Base-by-base conservation (phyloP, 1,139 yeast species). In the Sugiyamaella castrensis region DNA sequence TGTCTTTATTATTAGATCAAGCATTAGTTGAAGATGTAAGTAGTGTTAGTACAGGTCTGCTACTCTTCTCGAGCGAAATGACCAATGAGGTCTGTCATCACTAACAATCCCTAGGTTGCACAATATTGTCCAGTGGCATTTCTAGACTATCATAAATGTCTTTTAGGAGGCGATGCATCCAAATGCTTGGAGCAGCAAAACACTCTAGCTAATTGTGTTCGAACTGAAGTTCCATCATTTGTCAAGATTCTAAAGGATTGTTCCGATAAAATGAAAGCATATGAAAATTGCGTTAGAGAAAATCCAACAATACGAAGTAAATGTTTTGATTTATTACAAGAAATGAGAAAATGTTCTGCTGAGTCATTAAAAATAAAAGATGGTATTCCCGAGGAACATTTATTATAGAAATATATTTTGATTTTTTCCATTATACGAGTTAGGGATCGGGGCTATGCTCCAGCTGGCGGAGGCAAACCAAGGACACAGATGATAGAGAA, bases 111-210 rank as follows among this genome's bases (percentile, higher is more conserved):
- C 4, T 34, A 69, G 72, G 81, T 84, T 43, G 87, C 88, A 12
- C 72, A 78, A 47, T 69, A 72, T 57, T 84, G 91, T 62, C 88
- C 89, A 0, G 79, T 76, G 54, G 77, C 77, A 59, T 82, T 84
- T 57, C 67, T 84, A 47, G 75, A 74, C 24, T 82, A 81, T 65
- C 87, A 84, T 65, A 78, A 77, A 57, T 84, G 91, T 58, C 74
- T 84, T 71, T 70, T 81, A 48, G 71, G 68, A 19, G 72, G 75
- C 37, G 74, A 75, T 53, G 71, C 77, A 32, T 60, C 72, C 48
- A 66, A 70, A 47, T 84, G 91, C 59, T 64, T 67, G 1, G 60
- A 63, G 37, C 77, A 79, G 57, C 89, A 82, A 63, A 63, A 65
- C 33, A 68, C 68, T 19, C 71, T 84, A 51, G 75, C 84, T 19